Evolutionary conservation across 2,329 filamentous ascomycete genomes (phyloP).

Genomic region (Phialophora expanda): DNA sequence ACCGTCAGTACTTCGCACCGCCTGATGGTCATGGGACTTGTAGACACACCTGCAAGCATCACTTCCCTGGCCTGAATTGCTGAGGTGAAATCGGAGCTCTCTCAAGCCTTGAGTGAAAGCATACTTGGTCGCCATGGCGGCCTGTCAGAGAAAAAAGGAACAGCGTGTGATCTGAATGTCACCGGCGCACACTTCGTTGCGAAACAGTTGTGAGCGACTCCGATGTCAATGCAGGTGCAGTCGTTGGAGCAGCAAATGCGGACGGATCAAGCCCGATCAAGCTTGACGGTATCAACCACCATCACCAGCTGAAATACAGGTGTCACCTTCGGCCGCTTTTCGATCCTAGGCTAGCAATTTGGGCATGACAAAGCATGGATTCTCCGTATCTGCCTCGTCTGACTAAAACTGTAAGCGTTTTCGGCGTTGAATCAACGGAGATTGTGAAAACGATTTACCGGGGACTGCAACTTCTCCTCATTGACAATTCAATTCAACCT

Average conservation of each 20-base stretch:
- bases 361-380: too few relatives aligned
- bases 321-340: background rate
- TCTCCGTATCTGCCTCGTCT: background rate
- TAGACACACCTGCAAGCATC: conserved; percentile 76
- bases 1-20: conserved; percentile 16
- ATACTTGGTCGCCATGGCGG: conserved; percentile 86
- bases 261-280: conserved; percentile 2
- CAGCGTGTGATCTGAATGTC: background rate
- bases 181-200: background rate
- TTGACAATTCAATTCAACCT: conserved; percentile 8
- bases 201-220: background rate
- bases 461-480: conserved; percentile 13
- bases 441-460: conserved; percentile 28
- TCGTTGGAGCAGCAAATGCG: conserved; percentile 4
- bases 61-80: conserved; percentile 90
- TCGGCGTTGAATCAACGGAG: conserved; percentile 6
- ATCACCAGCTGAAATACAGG: background rate
- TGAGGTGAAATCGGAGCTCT: conserved; percentile 97
- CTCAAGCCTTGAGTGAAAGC: conserved; percentile 86
- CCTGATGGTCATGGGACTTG: background rate
- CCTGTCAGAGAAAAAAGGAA: conserved; percentile 20
- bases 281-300: conserved; percentile 7
- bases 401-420: background rate
- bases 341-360: background rate
- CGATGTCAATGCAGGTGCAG: background rate